These are phyloP conservation scores for Imleria badia DNA, from an alignment of 768 basidiomycete species.

Conservation along the genomic window DNA sequence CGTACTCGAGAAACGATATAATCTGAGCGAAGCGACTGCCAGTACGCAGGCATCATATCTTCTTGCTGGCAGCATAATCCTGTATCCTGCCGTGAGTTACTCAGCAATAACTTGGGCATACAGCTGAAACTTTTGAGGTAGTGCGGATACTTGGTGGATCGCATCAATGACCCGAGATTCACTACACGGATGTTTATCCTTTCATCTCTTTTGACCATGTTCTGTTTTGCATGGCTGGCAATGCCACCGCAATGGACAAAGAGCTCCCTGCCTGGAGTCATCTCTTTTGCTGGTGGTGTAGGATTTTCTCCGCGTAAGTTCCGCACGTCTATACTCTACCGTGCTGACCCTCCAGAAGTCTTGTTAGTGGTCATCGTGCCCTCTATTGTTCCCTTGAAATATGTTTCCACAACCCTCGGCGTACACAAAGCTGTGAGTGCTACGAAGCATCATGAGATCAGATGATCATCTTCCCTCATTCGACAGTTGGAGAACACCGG, in stretches of 20 bases:
- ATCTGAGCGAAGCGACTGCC: slow-evolving; percentile 57
- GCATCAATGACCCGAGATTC: slow-evolving; percentile 53
- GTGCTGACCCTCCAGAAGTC: slow-evolving; percentile 40
- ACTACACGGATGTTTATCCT: slow-evolving; percentile 56
- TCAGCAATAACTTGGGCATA: not conserved
- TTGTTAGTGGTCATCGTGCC: slow-evolving; percentile 75
- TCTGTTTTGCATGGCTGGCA: slow-evolving; percentile 66
- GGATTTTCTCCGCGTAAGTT: slow-evolving; percentile 66
- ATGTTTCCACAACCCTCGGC: slow-evolving; percentile 75
- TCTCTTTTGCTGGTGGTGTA: slow-evolving; percentile 63
- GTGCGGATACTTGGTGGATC: slow-evolving; percentile 69
- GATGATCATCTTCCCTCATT: not conserved
- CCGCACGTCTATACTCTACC: not conserved
- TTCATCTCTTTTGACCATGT: slow-evolving; percentile 58
- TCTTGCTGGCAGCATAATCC: slow-evolving; percentile 62
- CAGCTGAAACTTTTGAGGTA: slow-evolving; percentile 23
- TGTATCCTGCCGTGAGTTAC: slow-evolving; percentile 64
- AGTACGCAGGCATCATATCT: slow-evolving; percentile 69
- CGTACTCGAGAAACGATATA: slow-evolving; percentile 67
- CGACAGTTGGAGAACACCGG: slow-evolving; percentile 72
- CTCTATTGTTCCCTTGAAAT: slow-evolving; percentile 65
- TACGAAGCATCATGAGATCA: not conserved
- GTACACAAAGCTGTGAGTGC: slow-evolving; percentile 71
- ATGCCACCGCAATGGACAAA: slow-evolving; percentile 57
- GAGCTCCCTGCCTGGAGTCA: slow-evolving; percentile 60